Evolutionary conservation across 2,329 filamentous ascomycete genomes (phyloP).

Genomic region (Exophiala xenobiotica): DNA sequence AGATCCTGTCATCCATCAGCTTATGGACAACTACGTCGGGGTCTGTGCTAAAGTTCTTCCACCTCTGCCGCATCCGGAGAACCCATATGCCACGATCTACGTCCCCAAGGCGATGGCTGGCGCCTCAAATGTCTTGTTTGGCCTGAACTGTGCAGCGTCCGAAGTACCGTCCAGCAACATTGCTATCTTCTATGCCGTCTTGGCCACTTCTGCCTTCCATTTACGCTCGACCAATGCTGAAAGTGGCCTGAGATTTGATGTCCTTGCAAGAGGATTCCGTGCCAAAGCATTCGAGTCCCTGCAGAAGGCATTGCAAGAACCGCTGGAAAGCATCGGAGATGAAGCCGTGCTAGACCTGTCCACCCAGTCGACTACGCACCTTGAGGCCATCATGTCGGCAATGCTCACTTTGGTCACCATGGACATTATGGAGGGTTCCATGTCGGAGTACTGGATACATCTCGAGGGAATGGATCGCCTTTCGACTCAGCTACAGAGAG

Average conservation of each 20-base stretch:
- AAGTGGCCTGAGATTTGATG: conserved; percentile 6
- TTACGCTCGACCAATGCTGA: conserved; percentile 32
- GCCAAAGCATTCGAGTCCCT: conserved; percentile 18
- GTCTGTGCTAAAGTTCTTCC: conserved; percentile 17
- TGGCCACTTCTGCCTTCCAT: conserved; percentile 47
- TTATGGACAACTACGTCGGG: conserved; percentile 21
- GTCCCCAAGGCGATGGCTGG: conserved; percentile 20
- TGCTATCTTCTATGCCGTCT: conserved; percentile 38
- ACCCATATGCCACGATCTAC: conserved; percentile 18
- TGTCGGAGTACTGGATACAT: conserved; percentile 29
- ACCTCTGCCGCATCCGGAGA: conserved; percentile 19
- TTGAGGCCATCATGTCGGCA: conserved; percentile 23
- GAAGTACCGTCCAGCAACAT: conserved; percentile 15
- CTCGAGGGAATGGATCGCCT: conserved; percentile 24
- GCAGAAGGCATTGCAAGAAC: conserved; percentile 15
- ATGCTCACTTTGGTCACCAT: conserved; percentile 29
- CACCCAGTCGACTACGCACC: neutral
- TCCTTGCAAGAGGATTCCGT: conserved; percentile 13
- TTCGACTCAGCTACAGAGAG: conserved; percentile 7
- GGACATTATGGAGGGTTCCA: conserved; percentile 30
- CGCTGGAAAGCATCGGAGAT: neutral
- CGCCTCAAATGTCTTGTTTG: conserved; percentile 11
- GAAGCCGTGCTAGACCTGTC: too few species aligned
- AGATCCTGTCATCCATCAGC: conserved; percentile 17
- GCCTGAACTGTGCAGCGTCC: conserved; percentile 1